These are phyloP conservation scores for Musa beccarii DNA, from an alignment of 176 grass and related monocot species.

Conservation along the genomic window DNA sequence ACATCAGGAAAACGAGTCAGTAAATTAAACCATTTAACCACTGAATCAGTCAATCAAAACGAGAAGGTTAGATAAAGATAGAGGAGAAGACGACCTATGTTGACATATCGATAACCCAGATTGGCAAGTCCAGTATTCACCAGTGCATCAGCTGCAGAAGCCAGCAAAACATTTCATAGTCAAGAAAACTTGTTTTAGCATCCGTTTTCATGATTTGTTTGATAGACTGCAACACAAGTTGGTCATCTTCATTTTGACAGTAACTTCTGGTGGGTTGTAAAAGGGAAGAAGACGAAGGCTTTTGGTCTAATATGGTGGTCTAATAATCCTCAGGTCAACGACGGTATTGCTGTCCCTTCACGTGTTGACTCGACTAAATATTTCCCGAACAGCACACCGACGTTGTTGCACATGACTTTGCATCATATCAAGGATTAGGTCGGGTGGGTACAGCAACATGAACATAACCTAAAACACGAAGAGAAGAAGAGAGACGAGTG, in stretches of 20 bases:
- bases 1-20: background rate
- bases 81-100: conserved; percentile 40
- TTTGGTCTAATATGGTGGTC: background rate
- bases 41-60: background rate
- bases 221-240: too few species aligned
- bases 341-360: background rate
- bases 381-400: too few species aligned
- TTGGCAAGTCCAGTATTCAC: conserved; percentile 57
- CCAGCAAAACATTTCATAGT: background rate
- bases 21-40: background rate
- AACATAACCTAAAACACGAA: background rate
- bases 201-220: background rate
- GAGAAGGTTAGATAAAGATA: background rate
- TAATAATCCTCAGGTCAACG: too few species aligned
- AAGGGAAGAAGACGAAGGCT: background rate
- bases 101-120: conserved; percentile 74
- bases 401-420: background rate
- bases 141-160: conserved; percentile 75
- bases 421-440: background rate
- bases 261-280: background rate
- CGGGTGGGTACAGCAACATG: background rate
- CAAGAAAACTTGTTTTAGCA: background rate
- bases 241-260: background rate
- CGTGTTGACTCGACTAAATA: background rate
- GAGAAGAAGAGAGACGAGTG: too few species aligned